A percentile compares a stretch with the other conserved stretches of the same genome.
Evolutionary conservation across 768 basidiomycete genomes (phyloP).

Genomic region (Grammothele lineata): DNA sequence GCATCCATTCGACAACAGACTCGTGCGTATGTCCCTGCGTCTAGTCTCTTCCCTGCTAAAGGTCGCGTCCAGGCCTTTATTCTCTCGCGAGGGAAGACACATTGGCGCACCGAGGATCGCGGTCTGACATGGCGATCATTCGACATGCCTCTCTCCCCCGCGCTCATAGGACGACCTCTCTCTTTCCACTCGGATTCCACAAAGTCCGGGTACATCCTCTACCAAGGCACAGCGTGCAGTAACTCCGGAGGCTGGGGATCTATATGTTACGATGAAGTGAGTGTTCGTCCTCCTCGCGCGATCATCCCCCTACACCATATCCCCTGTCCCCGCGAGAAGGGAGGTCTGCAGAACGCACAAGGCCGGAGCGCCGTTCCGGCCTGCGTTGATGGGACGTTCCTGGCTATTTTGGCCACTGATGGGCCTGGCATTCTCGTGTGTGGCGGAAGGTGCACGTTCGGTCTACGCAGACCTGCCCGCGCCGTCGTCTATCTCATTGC

Average conservation of each 20-base stretch:
- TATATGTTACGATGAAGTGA: slow-evolving; percentile 70
- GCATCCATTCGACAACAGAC: slow-evolving; percentile 81
- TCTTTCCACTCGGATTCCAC: slow-evolving; percentile 80
- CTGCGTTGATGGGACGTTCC: too few species aligned
- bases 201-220: slow-evolving; percentile 73
- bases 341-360: too few species aligned
- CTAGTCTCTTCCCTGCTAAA: neutral
- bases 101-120: slow-evolving; percentile 86
- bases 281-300: too few species aligned
- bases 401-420: too few species aligned
- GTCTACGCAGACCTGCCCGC: too few species aligned
- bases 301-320: too few species aligned
- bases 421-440: too few species aligned
- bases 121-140: slow-evolving; percentile 88
- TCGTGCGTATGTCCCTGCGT: slow-evolving; percentile 40
- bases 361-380: too few species aligned
- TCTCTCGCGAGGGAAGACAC: slow-evolving; percentile 65
- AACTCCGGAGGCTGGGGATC: slow-evolving; percentile 43
- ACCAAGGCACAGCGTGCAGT: slow-evolving; percentile 70
- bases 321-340: too few species aligned
- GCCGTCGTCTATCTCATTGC: too few species aligned
- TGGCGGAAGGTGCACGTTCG: too few species aligned
- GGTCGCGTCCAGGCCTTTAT: slow-evolving; percentile 68
- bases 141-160: slow-evolving; percentile 56
- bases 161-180: slow-evolving; percentile 58